phyloP scores from a whole-genome alignment of 1,139 yeast genomes.

The Sugiyamaella grinbergsii region DNA sequence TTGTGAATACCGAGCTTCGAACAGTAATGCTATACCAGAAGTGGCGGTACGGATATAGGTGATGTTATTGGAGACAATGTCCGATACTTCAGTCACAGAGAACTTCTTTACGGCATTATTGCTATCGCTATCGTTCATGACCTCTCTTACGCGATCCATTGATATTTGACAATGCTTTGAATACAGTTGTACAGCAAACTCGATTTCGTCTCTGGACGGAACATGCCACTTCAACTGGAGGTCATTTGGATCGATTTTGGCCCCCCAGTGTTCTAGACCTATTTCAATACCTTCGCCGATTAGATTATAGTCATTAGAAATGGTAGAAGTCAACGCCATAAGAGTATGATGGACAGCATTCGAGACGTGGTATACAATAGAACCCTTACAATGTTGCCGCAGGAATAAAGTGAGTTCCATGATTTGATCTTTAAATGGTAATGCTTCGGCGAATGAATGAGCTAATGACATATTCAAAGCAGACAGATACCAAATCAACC shows the following conservation, averaged over 20 bases:
- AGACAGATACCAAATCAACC: conserved; percentile 70
- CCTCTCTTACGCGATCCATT: conserved; percentile 44
- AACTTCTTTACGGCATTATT: conserved; percentile 21
- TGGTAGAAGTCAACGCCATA: conserved; percentile 58
- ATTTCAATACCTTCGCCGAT: conserved; percentile 28
- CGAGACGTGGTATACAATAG: conserved; percentile 48
- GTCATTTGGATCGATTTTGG: conserved; percentile 40
- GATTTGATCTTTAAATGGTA: conserved; percentile 52
- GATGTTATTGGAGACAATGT: conserved; percentile 53
- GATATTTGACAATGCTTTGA: conserved; percentile 49
- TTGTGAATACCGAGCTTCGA: conserved; percentile 57
- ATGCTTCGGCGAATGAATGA: conserved; percentile 59
- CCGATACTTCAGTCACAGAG: conserved; percentile 37
- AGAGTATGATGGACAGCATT: conserved; percentile 67
- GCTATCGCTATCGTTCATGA: neutral
- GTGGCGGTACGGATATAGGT: conserved; percentile 60
- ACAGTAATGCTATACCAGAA: conserved; percentile 73
- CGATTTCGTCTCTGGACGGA: conserved; percentile 61
- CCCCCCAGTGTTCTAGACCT: conserved; percentile 38
- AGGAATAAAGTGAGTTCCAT: conserved; percentile 54
- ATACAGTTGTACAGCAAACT: conserved; percentile 63
- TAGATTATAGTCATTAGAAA: conserved; percentile 34
- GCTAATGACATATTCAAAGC: conserved; percentile 73
- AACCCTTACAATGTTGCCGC: conserved; percentile 68
- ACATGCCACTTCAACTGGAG: conserved; percentile 72